These are phyloP conservation scores for Cornus suecica DNA, from an alignment of 148 eudicot species.

Conservation along the genomic window DNA sequence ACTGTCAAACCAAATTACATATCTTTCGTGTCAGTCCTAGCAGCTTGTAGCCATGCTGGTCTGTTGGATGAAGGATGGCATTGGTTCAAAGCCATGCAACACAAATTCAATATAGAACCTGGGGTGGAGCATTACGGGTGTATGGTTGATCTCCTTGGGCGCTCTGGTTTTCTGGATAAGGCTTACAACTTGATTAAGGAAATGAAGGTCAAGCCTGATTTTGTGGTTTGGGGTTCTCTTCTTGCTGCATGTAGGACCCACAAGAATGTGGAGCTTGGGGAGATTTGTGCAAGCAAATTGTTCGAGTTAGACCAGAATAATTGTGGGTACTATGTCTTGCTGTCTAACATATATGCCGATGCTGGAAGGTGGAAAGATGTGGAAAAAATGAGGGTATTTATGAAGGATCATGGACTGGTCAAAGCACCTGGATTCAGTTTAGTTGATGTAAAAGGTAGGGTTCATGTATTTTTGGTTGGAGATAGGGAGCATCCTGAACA, in stretches of 20 bases:
- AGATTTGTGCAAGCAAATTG: constrained; percentile 50
- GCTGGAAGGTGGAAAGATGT: constrained; percentile 72
- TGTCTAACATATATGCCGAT: constrained; percentile 74
- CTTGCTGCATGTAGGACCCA: constrained; percentile 63
- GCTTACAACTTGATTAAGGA: constrained; percentile 52
- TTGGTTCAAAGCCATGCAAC: constrained; percentile 52
- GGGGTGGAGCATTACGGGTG: constrained; percentile 69
- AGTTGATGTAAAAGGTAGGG: constrained; percentile 47
- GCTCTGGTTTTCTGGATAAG: constrained; percentile 48
- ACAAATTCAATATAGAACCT: constrained; percentile 38
- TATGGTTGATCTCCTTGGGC: constrained; percentile 70
- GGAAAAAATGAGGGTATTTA: constrained; percentile 49
- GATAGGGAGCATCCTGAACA: constrained; percentile 68
- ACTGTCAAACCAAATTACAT: constrained; percentile 54
- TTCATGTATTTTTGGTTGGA: constrained; percentile 68
- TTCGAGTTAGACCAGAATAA: constrained; percentile 52
- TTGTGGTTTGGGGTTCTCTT: constrained; percentile 66
- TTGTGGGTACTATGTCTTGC: constrained; percentile 63
- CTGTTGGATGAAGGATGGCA: constrained; percentile 61
- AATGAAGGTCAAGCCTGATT: constrained; percentile 63
- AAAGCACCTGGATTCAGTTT: constrained; percentile 68
- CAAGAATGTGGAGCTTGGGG: constrained; percentile 65
- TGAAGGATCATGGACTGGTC: constrained; percentile 46
- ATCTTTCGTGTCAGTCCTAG: constrained; percentile 61
- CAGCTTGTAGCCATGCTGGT: constrained; percentile 80